These are phyloP conservation scores for Candida ponderosae DNA, from an alignment of 805 yeast genomes.

Conservation along the genomic window DNA sequence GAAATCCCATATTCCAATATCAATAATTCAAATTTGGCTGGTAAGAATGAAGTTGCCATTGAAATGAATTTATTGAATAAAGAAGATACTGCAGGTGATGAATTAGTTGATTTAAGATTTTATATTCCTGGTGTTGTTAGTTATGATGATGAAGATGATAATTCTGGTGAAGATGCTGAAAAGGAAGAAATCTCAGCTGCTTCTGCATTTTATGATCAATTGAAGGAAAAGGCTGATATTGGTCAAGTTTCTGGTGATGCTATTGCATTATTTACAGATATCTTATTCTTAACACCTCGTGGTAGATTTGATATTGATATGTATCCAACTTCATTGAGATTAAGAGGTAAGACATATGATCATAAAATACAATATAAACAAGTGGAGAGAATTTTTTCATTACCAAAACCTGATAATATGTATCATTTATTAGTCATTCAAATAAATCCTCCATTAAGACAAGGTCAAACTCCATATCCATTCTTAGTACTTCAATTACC, in stretches of 20 bases:
- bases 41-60: constrained; percentile 88
- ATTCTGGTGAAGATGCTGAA: constrained; percentile 23
- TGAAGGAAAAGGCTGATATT: constrained; percentile 88
- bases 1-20: constrained; percentile 82
- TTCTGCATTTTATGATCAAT: constrained; percentile 76
- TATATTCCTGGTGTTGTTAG: constrained; percentile 82
- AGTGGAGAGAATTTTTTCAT: constrained; percentile 81
- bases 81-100: constrained; percentile 78
- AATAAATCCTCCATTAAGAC: constrained; percentile 94
- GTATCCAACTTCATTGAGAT: constrained; percentile 77
- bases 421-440: constrained; percentile 85
- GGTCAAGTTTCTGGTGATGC: constrained; percentile 95
- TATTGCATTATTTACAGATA: constrained; percentile 85
- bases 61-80: constrained; percentile 64
- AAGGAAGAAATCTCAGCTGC: constrained; percentile 62
- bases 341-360: constrained; percentile 96
- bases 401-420: constrained; percentile 91
- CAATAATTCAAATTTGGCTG: constrained; percentile 80
- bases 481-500: constrained; percentile 85
- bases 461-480: constrained; percentile 96
- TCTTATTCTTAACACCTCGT: constrained; percentile 91
- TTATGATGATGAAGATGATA: constrained; percentile 30
- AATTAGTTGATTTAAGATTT: constrained; percentile 88
- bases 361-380: constrained; percentile 89
- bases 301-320: constrained; percentile 97